phyloP scores from a whole-genome alignment of 768 basidiomycete genomes.

The Peribolospora kevripleyi region DNA sequence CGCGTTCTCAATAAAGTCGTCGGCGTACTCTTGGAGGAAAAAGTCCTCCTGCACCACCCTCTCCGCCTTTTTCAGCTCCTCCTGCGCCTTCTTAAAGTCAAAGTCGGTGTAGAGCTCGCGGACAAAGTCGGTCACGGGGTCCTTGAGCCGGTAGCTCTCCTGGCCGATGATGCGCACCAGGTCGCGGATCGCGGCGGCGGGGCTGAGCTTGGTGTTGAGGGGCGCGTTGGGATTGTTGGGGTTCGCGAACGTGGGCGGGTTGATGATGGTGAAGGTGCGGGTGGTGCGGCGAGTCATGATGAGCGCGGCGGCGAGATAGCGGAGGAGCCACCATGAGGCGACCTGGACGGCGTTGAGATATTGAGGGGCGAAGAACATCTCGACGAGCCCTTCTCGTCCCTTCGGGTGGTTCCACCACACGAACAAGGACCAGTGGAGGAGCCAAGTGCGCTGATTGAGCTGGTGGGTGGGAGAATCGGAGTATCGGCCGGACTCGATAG shows the following conservation, averaged over 20 bases:
- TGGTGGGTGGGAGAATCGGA: constrained; percentile 39
- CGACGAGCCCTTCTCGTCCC: constrained; percentile 72
- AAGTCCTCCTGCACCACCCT: constrained; percentile 73
- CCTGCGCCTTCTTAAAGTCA: constrained; percentile 84
- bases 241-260: constrained; percentile 8
- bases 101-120: constrained; percentile 86
- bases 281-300: constrained; percentile 66
- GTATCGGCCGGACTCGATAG: constrained; percentile 47
- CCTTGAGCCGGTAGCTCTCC: constrained; percentile 87
- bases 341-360: constrained; percentile 99
- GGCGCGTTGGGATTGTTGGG: constrained; percentile 1
- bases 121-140: constrained; percentile 78
- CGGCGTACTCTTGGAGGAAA: constrained; percentile 70
- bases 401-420: constrained; percentile 94
- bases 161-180: constrained; percentile 80
- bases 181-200: constrained; percentile 42
- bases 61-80: constrained; percentile 32
- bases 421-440: constrained; percentile 92
- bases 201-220: neutral
- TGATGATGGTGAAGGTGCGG: constrained; percentile 19
- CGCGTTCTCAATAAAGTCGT: constrained; percentile 90
- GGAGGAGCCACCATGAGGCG: constrained; percentile 73
- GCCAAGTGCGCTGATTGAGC: constrained; percentile 84
- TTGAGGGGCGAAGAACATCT: constrained; percentile 75
- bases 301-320: constrained; percentile 80